Percentiles rank a stretch among this genome's conserved stretches.
phyloP scores from a whole-genome alignment of 805 yeast species.

The Pichia ethanolica region DNA sequence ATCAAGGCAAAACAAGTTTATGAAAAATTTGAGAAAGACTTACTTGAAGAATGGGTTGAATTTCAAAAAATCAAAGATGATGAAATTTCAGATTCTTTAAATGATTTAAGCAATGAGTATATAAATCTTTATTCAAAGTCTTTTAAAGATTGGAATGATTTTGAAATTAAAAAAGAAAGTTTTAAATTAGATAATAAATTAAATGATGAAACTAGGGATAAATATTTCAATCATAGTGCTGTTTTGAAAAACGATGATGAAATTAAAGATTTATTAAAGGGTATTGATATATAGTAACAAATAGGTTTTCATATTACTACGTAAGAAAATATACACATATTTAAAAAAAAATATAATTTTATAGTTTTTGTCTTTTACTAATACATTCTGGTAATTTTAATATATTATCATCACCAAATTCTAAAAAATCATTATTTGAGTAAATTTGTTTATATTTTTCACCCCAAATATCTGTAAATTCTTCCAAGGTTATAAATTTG shows the following conservation, averaged over 20 bases:
- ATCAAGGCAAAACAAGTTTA: constrained; percentile 37
- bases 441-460: constrained; percentile 23
- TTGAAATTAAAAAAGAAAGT: constrained; percentile 11
- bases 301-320: not conserved
- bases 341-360: too few relatives aligned
- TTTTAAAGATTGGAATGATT: constrained; percentile 60
- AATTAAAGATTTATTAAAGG: constrained; percentile 13
- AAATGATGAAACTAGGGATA: constrained; percentile 16
- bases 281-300: not conserved
- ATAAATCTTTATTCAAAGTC: constrained; percentile 63
- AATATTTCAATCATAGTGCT: constrained; percentile 20
- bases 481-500: constrained; percentile 41
- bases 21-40: constrained; percentile 37
- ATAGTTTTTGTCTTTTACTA: not conserved
- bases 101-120: constrained; percentile 68
- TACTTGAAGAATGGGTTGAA: constrained; percentile 45
- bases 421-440: constrained; percentile 19
- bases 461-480: constrained; percentile 49
- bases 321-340: too few relatives aligned
- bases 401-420: constrained; percentile 14
- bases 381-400: not conserved
- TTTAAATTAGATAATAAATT: constrained; percentile 14
- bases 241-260: constrained; percentile 23
- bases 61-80: constrained; percentile 76
- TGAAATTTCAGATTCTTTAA: constrained; percentile 67